Percentiles rank a stretch among this genome's conserved stretches.
Evolutionary conservation across 805 yeast genomes (phyloP).

Genomic region (Candida yuanshanica): DNA sequence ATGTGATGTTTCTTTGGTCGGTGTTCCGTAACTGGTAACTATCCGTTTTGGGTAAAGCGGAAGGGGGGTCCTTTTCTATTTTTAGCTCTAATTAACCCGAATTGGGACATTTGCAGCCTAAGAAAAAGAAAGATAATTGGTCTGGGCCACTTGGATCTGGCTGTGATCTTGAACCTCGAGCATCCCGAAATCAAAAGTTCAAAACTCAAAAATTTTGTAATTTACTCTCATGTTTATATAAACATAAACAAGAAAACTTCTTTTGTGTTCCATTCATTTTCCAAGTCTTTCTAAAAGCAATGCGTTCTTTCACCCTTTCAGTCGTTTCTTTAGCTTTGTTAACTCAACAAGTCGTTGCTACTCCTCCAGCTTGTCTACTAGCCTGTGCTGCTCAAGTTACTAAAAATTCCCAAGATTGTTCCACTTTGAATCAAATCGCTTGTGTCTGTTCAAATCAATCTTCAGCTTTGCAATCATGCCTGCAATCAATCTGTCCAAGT

Average conservation of each 20-base stretch:
- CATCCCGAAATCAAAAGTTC: not conserved
- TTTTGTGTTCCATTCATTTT: no score
- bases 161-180: not conserved
- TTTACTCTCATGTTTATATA: no score
- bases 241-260: no score
- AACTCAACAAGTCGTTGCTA: constrained; percentile 33
- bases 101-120: no score
- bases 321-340: constrained; percentile 16
- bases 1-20: no score
- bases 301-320: constrained; percentile 12
- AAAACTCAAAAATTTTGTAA: not conserved
- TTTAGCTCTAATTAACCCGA: no score
- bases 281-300: no score
- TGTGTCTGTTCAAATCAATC: constrained; percentile 65
- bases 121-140: not conserved
- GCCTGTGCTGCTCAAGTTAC: constrained; percentile 80
- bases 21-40: no score
- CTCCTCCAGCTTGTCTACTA: constrained; percentile 89
- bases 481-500: constrained; percentile 63
- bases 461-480: constrained; percentile 51
- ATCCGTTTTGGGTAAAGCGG: no score
- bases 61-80: no score
- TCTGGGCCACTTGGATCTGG: not conserved
- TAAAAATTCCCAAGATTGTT: constrained; percentile 46
- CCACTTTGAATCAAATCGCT: constrained; percentile 52